Conservation (phyloP, 2,329 filamentous ascomycete species). For the Ophiocordyceps camponoti-saundersi region DNA sequence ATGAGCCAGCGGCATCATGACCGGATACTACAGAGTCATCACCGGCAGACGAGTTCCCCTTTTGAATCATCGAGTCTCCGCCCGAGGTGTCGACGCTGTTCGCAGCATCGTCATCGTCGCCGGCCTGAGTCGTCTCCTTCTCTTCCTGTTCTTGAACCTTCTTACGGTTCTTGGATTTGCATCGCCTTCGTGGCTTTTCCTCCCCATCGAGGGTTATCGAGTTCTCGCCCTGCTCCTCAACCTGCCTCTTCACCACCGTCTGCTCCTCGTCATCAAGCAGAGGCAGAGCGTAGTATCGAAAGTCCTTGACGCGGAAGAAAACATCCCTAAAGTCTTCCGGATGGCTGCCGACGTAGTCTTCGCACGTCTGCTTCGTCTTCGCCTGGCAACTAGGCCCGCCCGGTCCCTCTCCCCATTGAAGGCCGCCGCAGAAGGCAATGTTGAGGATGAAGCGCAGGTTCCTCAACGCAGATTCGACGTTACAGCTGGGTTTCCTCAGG, state of each 20-base stretch:
- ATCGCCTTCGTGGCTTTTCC: too few relatives aligned
- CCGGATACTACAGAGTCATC: too few relatives aligned
- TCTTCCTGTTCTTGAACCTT: too few relatives aligned
- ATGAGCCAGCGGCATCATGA: too few relatives aligned
- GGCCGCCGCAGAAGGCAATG: constrained; percentile 1
- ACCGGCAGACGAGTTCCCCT: too few relatives aligned
- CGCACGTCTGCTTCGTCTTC: not conserved
- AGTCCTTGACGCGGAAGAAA: constrained; percentile 1
- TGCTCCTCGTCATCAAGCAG: not conserved
- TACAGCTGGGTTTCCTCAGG: not conserved
- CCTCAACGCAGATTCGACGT: not conserved
- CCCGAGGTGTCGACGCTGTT: too few relatives aligned
- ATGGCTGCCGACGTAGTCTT: not conserved
- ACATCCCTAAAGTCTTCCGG: not conserved
- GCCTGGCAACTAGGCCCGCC: not conserved
- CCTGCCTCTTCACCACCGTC: not conserved
- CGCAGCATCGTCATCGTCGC: too few relatives aligned
- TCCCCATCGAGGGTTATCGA: too few relatives aligned
- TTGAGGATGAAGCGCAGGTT: constrained; percentile 1
- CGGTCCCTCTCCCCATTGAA: not conserved
- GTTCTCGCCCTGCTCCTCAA: not conserved
- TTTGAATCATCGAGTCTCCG: too few relatives aligned
- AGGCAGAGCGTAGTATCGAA: not conserved
- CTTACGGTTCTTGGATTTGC: too few relatives aligned
- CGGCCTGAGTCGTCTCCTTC: too few relatives aligned